A percentile compares a stretch with the other conserved stretches of the same genome.
These are phyloP conservation scores for Stenocarpella maydis DNA, from an alignment of 2,329 filamentous ascomycete genomes.

Conservation along the genomic window DNA sequence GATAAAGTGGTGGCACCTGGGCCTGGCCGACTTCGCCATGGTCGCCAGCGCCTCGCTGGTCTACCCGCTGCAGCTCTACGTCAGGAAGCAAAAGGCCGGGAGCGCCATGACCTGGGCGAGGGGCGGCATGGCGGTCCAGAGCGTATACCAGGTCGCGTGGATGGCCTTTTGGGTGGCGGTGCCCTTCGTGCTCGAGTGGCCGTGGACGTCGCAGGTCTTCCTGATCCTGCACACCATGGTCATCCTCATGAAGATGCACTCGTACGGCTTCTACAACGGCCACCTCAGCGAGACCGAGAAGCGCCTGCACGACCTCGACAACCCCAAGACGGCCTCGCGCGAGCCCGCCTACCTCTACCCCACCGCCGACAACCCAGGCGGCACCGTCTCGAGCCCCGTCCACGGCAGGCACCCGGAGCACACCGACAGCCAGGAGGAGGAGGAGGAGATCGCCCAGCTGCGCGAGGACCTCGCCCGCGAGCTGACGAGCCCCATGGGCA, in stretches of 20 bases:
- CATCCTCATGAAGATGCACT: slow-evolving; percentile 99
- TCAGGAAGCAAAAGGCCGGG: slow-evolving; percentile 60
- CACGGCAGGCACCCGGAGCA: slow-evolving; percentile 29
- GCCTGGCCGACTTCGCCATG: slow-evolving; percentile 85
- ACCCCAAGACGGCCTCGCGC: slow-evolving; percentile 73
- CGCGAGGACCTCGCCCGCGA: slow-evolving; percentile 90
- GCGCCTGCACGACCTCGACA: slow-evolving; percentile 80
- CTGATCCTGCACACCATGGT: slow-evolving; percentile 90
- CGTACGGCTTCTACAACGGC: slow-evolving; percentile 97
- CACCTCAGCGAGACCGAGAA: slow-evolving; percentile 89
- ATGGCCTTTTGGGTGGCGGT: slow-evolving; percentile 82
- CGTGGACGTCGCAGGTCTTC: slow-evolving; percentile 97
- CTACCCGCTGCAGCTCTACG: slow-evolving; percentile 76
- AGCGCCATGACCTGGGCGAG: slow-evolving; percentile 74
- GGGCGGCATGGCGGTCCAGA: slow-evolving; percentile 84
- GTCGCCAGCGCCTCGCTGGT: slow-evolving; percentile 76
- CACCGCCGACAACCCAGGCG: slow-evolving; percentile 62
- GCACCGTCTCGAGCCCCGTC: slow-evolving; percentile 45
- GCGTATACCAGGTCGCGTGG: slow-evolving; percentile 82
- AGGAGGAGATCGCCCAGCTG: slow-evolving; percentile 70
- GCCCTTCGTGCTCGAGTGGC: slow-evolving; percentile 88
- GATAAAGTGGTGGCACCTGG: slow-evolving; percentile 88
- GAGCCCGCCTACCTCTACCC: slow-evolving; percentile 81
- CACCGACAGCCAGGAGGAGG: slow-evolving; percentile 39
- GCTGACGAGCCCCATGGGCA: slow-evolving; percentile 88